These are phyloP conservation scores for Tetradesmus obliquus DNA, from an alignment of 139 green algal species.

Conservation along the genomic window DNA sequence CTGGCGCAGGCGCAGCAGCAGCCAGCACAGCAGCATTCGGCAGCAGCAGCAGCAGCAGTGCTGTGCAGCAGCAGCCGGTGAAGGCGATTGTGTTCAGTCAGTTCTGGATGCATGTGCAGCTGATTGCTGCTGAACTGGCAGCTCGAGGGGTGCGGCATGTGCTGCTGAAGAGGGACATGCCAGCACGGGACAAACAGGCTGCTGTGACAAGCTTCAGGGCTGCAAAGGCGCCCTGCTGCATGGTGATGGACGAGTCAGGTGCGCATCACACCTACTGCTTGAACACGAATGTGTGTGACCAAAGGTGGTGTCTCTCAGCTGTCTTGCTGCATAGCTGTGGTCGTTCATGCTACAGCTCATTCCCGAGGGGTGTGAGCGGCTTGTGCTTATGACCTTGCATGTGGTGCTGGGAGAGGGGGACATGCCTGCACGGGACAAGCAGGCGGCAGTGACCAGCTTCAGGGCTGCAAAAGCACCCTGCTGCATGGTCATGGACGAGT, in stretches of 20 bases:
- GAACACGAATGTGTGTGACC: neutral
- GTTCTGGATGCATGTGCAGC: conserved; percentile 79
- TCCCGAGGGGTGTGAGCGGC: neutral
- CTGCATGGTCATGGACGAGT: conserved; percentile 88
- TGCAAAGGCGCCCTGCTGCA: conserved; percentile 45
- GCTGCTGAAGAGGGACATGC: conserved; percentile 34
- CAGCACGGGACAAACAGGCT: conserved; percentile 42
- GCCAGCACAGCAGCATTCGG: neutral
- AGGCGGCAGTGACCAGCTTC: conserved; percentile 67
- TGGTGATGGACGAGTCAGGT: conserved; percentile 85
- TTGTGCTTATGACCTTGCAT: neutral
- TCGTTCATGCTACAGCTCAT: too few relatives aligned
- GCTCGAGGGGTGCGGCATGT: conserved; percentile 19
- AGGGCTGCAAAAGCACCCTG: neutral
- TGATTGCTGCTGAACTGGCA: conserved; percentile 65
- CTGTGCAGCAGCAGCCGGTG: neutral
- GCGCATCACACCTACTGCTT: neutral
- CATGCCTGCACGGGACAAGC: conserved; percentile 42
- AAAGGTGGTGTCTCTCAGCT: neutral
- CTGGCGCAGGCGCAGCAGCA: neutral
- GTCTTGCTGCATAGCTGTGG: too few relatives aligned
- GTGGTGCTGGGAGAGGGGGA: conserved; percentile 25
- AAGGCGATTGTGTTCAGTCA: conserved; percentile 96
- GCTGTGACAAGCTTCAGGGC: conserved; percentile 66
- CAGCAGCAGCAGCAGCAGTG: conserved; percentile 22